A percentile compares a stretch with the other conserved stretches of the same genome.
phyloP scores from a whole-genome alignment of 225 moss, liverwort and hornwort species.

The Straminergon stramineum region DNA sequence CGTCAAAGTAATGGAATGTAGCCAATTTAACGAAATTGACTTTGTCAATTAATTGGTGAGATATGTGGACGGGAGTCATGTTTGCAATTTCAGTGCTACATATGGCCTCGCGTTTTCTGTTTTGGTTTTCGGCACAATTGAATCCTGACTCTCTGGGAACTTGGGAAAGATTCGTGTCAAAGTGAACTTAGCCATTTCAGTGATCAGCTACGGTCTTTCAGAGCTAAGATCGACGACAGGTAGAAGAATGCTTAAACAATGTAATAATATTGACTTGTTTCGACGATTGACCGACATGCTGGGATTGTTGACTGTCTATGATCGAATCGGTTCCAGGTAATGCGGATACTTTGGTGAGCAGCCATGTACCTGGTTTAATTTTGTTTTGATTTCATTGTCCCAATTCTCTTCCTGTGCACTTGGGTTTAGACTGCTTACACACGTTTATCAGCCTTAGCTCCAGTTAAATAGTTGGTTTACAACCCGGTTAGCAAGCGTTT shows the following conservation, averaged over 20 bases:
- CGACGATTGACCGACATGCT: too few species aligned
- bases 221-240: too few species aligned
- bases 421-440: not conserved
- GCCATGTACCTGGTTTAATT: too few species aligned
- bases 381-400: too few species aligned
- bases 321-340: too few species aligned
- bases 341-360: too few species aligned
- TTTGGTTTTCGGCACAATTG: not conserved
- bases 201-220: too few species aligned
- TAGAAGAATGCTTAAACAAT: too few species aligned
- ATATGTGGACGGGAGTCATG: not conserved
- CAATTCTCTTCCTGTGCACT: too few species aligned
- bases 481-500: not conserved
- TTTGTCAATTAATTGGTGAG: not conserved
- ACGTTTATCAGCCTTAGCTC: not conserved
- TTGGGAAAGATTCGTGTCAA: not conserved
- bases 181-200: not conserved
- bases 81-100: not conserved
- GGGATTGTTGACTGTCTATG: too few species aligned
- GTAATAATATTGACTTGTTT: too few species aligned
- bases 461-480: not conserved
- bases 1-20: not conserved
- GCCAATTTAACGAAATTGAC: not conserved
- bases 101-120: not conserved
- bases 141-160: too few species aligned